These are phyloP conservation scores for Tritrichomonas foetus DNA, from an alignment of 208 protist genomes.

Conservation along the genomic window DNA sequence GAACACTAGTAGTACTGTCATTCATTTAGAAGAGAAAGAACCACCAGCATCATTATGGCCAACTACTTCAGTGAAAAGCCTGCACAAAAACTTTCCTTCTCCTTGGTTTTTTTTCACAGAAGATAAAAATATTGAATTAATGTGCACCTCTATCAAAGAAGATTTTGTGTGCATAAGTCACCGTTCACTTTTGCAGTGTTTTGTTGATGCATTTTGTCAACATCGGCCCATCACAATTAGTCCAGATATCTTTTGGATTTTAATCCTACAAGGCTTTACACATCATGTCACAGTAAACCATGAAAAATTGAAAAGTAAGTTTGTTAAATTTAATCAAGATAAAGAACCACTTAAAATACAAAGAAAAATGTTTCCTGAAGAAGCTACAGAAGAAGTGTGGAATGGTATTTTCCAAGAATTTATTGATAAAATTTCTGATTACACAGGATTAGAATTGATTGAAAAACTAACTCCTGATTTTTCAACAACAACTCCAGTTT, in stretches of 20 bases:
- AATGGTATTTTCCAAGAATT: neutral
- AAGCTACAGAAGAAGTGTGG: neutral
- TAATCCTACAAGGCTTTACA: neutral
- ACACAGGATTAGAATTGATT: neutral
- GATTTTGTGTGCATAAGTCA: too few relatives aligned
- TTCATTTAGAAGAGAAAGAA: too few relatives aligned
- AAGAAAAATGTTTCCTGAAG: neutral
- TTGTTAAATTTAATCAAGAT: neutral
- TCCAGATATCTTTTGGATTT: neutral
- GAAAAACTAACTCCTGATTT: neutral
- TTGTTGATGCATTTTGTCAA: neutral
- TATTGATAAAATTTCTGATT: neutral
- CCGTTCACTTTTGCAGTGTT: neutral
- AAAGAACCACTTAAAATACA: neutral
- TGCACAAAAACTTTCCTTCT: too few relatives aligned
- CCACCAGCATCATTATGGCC: too few relatives aligned
- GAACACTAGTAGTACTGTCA: too few relatives aligned
- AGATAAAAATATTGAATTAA: too few relatives aligned
- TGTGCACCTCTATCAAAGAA: too few relatives aligned
- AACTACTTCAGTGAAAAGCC: too few relatives aligned
- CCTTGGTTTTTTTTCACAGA: too few relatives aligned
- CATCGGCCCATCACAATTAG: neutral
- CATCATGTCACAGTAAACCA: neutral
- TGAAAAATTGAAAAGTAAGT: neutral
- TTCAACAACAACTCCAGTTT: neutral